Evolutionary conservation across 2,329 filamentous ascomycete species (phyloP), one percentile per base, ranked within the genome.

Genomic region (Nemania sp.): DNA sequence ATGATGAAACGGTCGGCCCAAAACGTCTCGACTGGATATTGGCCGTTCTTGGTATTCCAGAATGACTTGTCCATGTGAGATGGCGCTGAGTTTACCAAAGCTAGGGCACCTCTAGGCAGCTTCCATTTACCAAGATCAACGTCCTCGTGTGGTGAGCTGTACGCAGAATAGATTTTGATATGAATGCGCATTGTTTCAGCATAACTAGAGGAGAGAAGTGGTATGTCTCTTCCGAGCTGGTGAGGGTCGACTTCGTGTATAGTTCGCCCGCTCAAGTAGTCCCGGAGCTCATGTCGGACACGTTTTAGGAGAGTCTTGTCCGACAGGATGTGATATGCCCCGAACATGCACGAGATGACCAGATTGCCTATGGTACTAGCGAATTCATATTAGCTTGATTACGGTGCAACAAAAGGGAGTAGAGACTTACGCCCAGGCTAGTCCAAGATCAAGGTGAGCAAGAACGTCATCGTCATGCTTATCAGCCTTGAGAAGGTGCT

Each of bases 1-100:
- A 73, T 27, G 22, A 75, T 52, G 41, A 74, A 73, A 11, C 73
- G 58, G 18, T 73, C 73, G 2, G 71, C 57, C 73, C 73, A 75
- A 22, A 75, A 75, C 0, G 60, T 49, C 13, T 72, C 60, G 1
- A 75, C 52, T 2, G 71, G 73, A 45, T 73, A 67, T 13, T 51
- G 13, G 7, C 70, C 71, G n/a, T 63, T 58, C 18, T 68, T 60
- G 1, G 72, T 72, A 27, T 74, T 75, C 73, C 73, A 75, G 43
- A 72, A 73, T 3, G 49, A 41, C 5, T 56, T 54, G 32, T 75
- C 70, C 64, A 66, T 71, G 38, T 75, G 73, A 13, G 66, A 63
- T 6, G 63, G 58, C 1, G 20, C 49, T 1, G 73, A 67, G 45
- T 69, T 73, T 5, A 73, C 51, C 1, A 74, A 49, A 6, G 64